These are phyloP conservation scores for Pholiota conissans DNA, from an alignment of 768 basidiomycete genomes.

Conservation along the genomic window DNA sequence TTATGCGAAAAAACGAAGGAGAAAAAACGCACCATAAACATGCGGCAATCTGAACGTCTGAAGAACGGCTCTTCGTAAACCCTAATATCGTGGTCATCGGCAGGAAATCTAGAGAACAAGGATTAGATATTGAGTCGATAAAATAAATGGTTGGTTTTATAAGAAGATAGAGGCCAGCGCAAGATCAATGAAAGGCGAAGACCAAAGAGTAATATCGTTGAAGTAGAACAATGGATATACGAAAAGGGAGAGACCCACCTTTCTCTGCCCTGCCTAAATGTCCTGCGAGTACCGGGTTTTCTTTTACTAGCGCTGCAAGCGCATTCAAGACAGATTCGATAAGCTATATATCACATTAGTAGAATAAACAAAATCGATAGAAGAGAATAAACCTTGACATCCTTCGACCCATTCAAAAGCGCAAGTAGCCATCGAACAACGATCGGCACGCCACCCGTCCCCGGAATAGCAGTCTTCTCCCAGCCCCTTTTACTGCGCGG, in stretches of 20 bases:
- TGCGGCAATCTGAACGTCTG: constrained; percentile 69
- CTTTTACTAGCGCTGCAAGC: constrained; percentile 64
- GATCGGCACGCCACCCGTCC: constrained; percentile 48
- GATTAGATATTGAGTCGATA: neutral
- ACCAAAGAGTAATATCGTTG: neutral
- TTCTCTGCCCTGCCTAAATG: constrained; percentile 44
- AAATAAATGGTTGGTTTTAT: too few relatives aligned
- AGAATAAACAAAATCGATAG: neutral
- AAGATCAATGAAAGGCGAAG: too few relatives aligned
- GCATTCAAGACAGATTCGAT: constrained; percentile 69
- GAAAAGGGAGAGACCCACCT: constrained; percentile 18
- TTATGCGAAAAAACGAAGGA: neutral
- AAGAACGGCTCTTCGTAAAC: constrained; percentile 56
- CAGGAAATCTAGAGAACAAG: constrained; percentile 27
- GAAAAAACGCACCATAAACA: constrained; percentile 56
- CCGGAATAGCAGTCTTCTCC: constrained; percentile 57
- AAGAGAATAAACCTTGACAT: constrained; percentile 47
- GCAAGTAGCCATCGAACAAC: constrained; percentile 50
- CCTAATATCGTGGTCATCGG: constrained; percentile 45
- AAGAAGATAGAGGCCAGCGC: too few relatives aligned
- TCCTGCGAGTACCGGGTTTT: constrained; percentile 54
- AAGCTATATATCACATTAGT: constrained; percentile 33
- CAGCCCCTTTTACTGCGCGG: constrained; percentile 66
- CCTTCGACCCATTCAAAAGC: constrained; percentile 40
- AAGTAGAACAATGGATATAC: neutral